Conservation (phyloP, 148 eudicot genomes). For the Rhododendron kiyosumense region DNA sequence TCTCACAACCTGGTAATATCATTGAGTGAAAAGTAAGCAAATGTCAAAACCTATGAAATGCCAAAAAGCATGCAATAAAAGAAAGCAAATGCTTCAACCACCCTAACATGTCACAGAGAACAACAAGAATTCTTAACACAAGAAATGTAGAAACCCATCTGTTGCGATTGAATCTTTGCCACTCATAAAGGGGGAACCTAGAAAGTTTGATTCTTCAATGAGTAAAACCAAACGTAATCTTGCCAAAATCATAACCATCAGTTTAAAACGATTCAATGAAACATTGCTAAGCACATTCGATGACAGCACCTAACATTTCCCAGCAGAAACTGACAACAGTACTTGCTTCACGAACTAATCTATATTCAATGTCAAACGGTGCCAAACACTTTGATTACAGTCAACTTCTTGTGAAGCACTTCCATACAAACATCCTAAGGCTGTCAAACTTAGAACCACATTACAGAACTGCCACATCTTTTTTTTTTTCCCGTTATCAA, state of each 20-base stretch:
- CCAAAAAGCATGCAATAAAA: background rate
- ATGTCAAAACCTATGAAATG: background rate
- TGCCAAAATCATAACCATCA: background rate
- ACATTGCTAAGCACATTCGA: background rate
- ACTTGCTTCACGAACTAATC: background rate
- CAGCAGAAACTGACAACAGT: background rate
- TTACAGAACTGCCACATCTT: background rate
- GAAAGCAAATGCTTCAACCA: background rate
- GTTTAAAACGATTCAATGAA: background rate
- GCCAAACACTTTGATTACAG: background rate
- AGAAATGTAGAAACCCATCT: background rate
- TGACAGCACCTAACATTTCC: background rate
- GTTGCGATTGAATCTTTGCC: background rate
- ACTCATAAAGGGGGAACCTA: background rate
- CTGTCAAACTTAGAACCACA: background rate
- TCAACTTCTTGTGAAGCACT: background rate
- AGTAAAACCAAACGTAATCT: background rate
- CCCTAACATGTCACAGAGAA: background rate
- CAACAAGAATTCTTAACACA: background rate
- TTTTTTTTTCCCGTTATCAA: background rate
- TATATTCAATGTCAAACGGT: background rate
- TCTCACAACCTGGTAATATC: slow-evolving; percentile 67
- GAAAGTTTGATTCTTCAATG: background rate
- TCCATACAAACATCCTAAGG: background rate
- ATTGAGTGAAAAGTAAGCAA: background rate